Evolutionary conservation across 345 rosid species (phyloP).

Genomic region (Arabidopsis arenosa): DNA sequence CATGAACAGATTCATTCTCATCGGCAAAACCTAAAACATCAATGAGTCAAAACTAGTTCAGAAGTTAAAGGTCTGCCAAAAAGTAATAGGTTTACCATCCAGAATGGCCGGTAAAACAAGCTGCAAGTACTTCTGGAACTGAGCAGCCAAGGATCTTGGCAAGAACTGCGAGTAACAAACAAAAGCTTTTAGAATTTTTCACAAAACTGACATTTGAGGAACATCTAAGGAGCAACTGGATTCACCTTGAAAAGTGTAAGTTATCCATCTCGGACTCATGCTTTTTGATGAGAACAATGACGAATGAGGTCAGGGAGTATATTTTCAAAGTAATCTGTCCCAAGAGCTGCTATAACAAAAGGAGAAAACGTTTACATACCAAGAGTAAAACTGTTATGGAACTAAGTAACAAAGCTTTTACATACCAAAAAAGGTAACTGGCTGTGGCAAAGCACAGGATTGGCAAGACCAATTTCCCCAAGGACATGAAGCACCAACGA

Average conservation of each 20-base stretch:
- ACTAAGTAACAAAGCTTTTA: conserved; percentile 24
- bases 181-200: conserved; percentile 23
- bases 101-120: conserved; percentile 93
- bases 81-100: conserved; percentile 62
- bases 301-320: conserved; percentile 89
- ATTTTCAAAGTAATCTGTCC: conserved; percentile 76
- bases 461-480: conserved; percentile 89
- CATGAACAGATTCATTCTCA: conserved; percentile 99
- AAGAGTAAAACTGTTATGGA: conserved; percentile 4
- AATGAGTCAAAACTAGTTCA: conserved; percentile 29
- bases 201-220: conserved; percentile 8
- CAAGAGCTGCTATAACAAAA: conserved; percentile 78
- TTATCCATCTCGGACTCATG: conserved; percentile 98
- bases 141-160: conserved; percentile 92
- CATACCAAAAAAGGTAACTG: conserved; percentile 89
- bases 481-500: conserved; percentile 77
- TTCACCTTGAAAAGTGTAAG: conserved; percentile 93
- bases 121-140: conserved; percentile 95
- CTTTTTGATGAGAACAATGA: conserved; percentile 91
- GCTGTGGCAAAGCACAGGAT: conserved; percentile 94
- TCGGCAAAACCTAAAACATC: conserved; percentile 84
- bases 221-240: not conserved
- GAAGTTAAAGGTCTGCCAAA: conserved; percentile 23
- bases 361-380: conserved; percentile 6
- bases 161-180: conserved; percentile 63